Conservation (phyloP, 257 asterid genomes). For the Gardenia jasminoides region DNA sequence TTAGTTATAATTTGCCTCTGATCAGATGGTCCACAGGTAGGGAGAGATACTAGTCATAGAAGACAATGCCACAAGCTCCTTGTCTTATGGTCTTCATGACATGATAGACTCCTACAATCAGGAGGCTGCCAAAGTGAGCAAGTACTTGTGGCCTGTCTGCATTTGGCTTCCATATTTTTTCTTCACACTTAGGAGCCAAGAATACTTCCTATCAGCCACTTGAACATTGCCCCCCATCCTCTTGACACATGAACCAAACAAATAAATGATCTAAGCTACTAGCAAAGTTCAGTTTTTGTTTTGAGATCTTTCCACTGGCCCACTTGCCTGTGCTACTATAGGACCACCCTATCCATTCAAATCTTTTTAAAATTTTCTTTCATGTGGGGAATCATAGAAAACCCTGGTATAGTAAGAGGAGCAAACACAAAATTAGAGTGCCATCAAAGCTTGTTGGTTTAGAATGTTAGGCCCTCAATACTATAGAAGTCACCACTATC, state of each 20-base stretch:
- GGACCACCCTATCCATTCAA: constrained; percentile 50
- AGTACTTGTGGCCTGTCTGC: constrained; percentile 40
- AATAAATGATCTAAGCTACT: constrained; percentile 50
- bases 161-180: constrained; percentile 20
- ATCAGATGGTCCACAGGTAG: constrained; percentile 46
- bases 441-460: background rate
- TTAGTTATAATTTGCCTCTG: constrained; percentile 18
- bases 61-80: constrained; percentile 67
- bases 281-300: constrained; percentile 37
- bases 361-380: background rate
- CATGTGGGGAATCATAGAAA: background rate
- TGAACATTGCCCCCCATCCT: constrained; percentile 60
- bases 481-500: background rate
- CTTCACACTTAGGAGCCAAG: constrained; percentile 13
- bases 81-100: constrained; percentile 67
- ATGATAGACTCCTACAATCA: constrained; percentile 32
- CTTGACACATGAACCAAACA: constrained; percentile 62
- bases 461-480: background rate
- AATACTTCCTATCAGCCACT: constrained; percentile 44
- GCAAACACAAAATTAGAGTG: background rate
- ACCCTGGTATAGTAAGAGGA: background rate
- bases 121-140: constrained; percentile 24
- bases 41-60: constrained; percentile 40
- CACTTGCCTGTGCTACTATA: constrained; percentile 36
- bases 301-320: constrained; percentile 42